A percentile compares a stretch with the other conserved stretches of the same genome.
phyloP scores from a whole-genome alignment of 352 stramenopile species.

The Phytopythium cucurbitacearum region DNA sequence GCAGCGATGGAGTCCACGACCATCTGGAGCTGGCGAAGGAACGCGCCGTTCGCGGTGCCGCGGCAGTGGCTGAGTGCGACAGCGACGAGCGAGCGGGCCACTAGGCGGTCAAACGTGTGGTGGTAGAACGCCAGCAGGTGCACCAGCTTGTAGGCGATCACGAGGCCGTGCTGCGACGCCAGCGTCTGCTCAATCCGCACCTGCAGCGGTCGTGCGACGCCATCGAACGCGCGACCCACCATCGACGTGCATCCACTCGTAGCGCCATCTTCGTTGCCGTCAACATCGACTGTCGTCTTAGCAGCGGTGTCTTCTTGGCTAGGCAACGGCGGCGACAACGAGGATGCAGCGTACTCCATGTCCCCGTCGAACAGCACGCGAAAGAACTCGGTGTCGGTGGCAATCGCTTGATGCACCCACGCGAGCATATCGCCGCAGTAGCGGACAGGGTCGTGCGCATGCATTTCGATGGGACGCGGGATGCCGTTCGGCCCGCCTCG shows the following conservation, averaged over 20 bases:
- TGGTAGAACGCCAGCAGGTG: slow-evolving; percentile 69
- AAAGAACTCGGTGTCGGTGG: slow-evolving; percentile 79
- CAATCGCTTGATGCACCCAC: slow-evolving; percentile 85
- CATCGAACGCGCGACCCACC: slow-evolving; percentile 56
- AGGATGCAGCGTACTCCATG: slow-evolving; percentile 22
- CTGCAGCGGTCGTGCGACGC: slow-evolving; percentile 51
- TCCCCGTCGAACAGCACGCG: slow-evolving; percentile 71
- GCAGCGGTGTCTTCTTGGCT: not conserved
- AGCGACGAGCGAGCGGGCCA: slow-evolving; percentile 28
- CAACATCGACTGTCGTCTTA: not conserved
- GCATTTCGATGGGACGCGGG: slow-evolving; percentile 81
- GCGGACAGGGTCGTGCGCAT: slow-evolving; percentile 80
- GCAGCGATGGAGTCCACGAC: slow-evolving; percentile 40
- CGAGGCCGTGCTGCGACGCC: slow-evolving; percentile 39
- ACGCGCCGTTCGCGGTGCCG: slow-evolving; percentile 34
- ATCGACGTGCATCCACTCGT: slow-evolving; percentile 31
- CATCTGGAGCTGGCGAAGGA: slow-evolving; percentile 48
- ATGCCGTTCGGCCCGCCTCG: slow-evolving; percentile 69
- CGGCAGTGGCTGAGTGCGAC: slow-evolving; percentile 33
- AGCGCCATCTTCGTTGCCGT: not conserved
- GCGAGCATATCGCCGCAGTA: slow-evolving; percentile 89
- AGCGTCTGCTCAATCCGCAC: slow-evolving; percentile 68
- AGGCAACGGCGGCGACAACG: not conserved
- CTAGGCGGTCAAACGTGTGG: slow-evolving; percentile 45
- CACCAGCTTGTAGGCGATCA: slow-evolving; percentile 61